Evolutionary conservation across 371 early-diverging fungal genomes (phyloP).

Genomic region (Rhizopus stolonifer): DNA sequence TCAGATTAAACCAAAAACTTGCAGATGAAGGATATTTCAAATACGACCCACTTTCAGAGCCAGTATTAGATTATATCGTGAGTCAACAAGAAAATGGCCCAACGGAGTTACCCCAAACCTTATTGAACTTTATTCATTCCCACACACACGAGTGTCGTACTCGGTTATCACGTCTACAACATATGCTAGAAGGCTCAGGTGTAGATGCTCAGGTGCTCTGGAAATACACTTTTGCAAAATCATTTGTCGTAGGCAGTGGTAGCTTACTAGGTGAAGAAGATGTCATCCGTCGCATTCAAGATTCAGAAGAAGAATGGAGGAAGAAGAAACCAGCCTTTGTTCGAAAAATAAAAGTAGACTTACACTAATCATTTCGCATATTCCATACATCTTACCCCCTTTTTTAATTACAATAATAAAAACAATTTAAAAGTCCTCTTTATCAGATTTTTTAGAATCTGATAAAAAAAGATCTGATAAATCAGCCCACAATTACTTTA

Average conservation of each 20-base stretch:
- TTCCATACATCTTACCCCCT: neutral
- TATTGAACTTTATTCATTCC: slow-evolving; percentile 35
- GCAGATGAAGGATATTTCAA: slow-evolving; percentile 36
- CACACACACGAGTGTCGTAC: slow-evolving; percentile 49
- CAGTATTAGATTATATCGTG: slow-evolving; percentile 36
- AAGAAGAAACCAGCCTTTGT: slow-evolving; percentile 25
- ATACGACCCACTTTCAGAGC: slow-evolving; percentile 44
- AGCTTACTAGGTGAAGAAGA: slow-evolving; percentile 44
- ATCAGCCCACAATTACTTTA: too few species aligned
- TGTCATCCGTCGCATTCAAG: slow-evolving; percentile 46
- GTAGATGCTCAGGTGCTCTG: slow-evolving; percentile 45
- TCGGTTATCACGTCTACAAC: slow-evolving; percentile 36
- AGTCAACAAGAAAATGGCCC: slow-evolving; percentile 7
- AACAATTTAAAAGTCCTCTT: neutral
- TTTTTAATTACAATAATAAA: neutral
- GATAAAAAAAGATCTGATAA: neutral
- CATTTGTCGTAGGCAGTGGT: slow-evolving; percentile 40
- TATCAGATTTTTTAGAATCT: neutral
- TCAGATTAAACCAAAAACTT: slow-evolving; percentile 21
- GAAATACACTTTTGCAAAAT: slow-evolving; percentile 50
- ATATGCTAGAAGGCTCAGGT: slow-evolving; percentile 45
- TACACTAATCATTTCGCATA: neutral
- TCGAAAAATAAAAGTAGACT: slow-evolving; percentile 14
- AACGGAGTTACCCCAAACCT: slow-evolving; percentile 9
- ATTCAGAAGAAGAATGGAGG: slow-evolving; percentile 46